phyloP scores from a whole-genome alignment of 805 yeast species.

The Pichia insulana region DNA sequence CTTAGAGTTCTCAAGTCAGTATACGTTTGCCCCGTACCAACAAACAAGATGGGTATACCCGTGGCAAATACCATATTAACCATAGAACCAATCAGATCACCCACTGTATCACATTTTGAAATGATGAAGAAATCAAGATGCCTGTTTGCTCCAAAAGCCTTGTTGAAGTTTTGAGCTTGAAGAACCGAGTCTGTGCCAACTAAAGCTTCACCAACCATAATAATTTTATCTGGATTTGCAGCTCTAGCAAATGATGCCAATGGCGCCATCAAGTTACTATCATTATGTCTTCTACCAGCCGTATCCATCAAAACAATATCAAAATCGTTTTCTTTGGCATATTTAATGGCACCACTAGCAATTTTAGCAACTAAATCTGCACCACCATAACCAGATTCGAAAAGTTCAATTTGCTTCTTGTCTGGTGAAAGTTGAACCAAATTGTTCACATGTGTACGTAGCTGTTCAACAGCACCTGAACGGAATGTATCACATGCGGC shows the following conservation, averaged over 20 bases:
- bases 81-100: slow-evolving; percentile 92
- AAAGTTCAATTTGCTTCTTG: slow-evolving; percentile 53
- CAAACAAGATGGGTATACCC: slow-evolving; percentile 87
- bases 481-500: slow-evolving; percentile 98
- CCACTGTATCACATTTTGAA: slow-evolving; percentile 95
- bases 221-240: slow-evolving; percentile 91
- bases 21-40: slow-evolving; percentile 95
- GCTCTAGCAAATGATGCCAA: slow-evolving; percentile 90
- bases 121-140: slow-evolving; percentile 83
- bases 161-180: slow-evolving; percentile 88
- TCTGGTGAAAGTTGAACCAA: slow-evolving; percentile 55
- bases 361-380: slow-evolving; percentile 90
- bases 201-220: slow-evolving; percentile 97
- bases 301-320: slow-evolving; percentile 93
- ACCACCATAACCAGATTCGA: slow-evolving; percentile 94
- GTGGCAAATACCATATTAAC: slow-evolving; percentile 97
- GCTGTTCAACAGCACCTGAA: slow-evolving; percentile 97
- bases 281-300: slow-evolving; percentile 96
- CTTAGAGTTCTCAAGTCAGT: slow-evolving; percentile 86
- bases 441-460: slow-evolving; percentile 86
- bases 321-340: slow-evolving; percentile 58
- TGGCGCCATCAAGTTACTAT: slow-evolving; percentile 91
- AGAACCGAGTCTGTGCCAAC: slow-evolving; percentile 96
- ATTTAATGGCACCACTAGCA: slow-evolving; percentile 82
- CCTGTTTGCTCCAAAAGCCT: slow-evolving; percentile 81